Evolutionary conservation across 805 yeast species (phyloP), one percentile per base, ranked within the genome.

Genomic region (Dipodascopsis uninucleata): DNA sequence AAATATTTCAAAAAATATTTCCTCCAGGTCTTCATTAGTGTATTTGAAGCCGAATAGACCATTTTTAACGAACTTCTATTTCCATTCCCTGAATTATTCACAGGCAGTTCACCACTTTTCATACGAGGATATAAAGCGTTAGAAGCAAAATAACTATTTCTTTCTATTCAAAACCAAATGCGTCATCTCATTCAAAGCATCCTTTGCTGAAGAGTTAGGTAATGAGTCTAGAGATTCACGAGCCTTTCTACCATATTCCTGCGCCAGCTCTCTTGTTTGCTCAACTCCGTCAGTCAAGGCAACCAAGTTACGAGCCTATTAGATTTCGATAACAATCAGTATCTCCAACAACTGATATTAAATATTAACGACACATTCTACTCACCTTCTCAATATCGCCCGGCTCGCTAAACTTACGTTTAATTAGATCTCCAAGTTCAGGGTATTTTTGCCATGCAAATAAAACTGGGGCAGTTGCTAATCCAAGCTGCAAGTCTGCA

Each of bases 391-490:
- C 87, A 28, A 90, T 82, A 63, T 93, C 98, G 3, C 95, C 95
- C 1, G 80, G 78, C 45, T 77, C 68, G 36, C 75, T 72, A 65
- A 93, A 93, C 64, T 90, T 87, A 48, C 97, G 77, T 20, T 78
- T 79, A 57, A 93, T 88, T 58, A 90, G 66, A 28, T 78, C 80
- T 2, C 97, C 97, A 37, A 93, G 71, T 46, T 81, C 83, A 0
- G 96, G 95, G 58, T 78, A 79, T 58, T 82, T 78, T 59, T 77
- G 80, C 98, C 98, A 93, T 1, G 98, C 97, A 66, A 75, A 93
- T 43, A 93, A 69, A 2, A 90, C 88, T 1, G 98, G 98, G 0
- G 97, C 97, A 0, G 98, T 93, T 1, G 97, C 97, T 57, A 93
- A 74, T 0, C 98, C 98, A 34, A 93, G 71, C 63, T 89, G 79